phyloP scores from a whole-genome alignment of 2,329 filamentous ascomycete species.

The Aspergillus brunneoviolaceus region DNA sequence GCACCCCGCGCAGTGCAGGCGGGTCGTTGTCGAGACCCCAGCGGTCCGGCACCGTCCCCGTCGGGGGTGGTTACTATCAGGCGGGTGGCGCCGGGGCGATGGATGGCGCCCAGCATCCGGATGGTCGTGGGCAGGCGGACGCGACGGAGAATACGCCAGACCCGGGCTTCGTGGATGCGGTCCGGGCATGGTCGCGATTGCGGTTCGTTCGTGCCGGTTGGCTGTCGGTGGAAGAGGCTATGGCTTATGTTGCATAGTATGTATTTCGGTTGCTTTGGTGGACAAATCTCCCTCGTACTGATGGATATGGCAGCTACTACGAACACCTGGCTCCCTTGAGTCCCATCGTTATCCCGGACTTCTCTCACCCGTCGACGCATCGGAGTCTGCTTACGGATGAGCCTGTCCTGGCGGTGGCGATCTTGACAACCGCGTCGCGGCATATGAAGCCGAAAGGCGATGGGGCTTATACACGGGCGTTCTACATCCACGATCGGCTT shows the following conservation, averaged over 20 bases:
- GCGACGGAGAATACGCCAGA: conserved; percentile 33
- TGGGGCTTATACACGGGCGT: conserved; percentile 77
- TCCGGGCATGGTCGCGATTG: conserved; percentile 87
- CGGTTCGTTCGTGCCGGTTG: conserved; percentile 95
- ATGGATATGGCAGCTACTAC: conserved; percentile 66
- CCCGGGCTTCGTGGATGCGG: conserved; percentile 58
- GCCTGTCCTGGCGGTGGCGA: conserved; percentile 85
- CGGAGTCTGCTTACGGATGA: conserved; percentile 80
- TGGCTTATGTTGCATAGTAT: conserved; percentile 90
- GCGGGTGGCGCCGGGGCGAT: conserved; percentile 25
- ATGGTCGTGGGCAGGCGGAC: conserved; percentile 27
- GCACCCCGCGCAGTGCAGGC: conserved; percentile 35
- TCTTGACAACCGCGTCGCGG: conserved; percentile 86
- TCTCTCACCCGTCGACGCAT: conserved; percentile 77
- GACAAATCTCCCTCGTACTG: conserved; percentile 6
- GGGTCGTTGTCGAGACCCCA: conserved; percentile 37
- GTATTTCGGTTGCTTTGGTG: conserved; percentile 30
- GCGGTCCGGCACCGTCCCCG: conserved; percentile 46
- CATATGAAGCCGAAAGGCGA: conserved; percentile 79
- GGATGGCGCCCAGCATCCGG: conserved; percentile 27
- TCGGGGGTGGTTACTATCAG: conserved; percentile 56
- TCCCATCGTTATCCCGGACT: conserved; percentile 89
- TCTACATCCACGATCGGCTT: conserved; percentile 90
- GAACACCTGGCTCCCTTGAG: conserved; percentile 86
- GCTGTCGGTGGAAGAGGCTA: conserved; percentile 91